Evolutionary conservation across 768 basidiomycete species (phyloP).

Genomic region (Suillus placidus): DNA sequence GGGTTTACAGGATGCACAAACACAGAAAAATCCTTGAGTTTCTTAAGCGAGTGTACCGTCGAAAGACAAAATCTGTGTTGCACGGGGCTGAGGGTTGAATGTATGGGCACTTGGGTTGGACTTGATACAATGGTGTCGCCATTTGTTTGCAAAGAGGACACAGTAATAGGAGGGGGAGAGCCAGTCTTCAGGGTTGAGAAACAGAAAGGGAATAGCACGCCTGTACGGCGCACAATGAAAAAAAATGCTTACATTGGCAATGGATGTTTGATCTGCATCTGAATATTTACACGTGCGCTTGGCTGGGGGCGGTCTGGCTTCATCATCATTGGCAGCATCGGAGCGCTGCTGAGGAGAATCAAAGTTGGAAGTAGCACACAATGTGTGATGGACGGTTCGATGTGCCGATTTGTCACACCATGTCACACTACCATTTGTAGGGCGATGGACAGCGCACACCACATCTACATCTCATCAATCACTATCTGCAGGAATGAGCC

Average conservation of each 20-base stretch:
- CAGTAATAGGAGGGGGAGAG: constrained; percentile 71
- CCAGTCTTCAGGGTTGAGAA: constrained; percentile 58
- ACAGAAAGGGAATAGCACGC: constrained; percentile 51
- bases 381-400: no score
- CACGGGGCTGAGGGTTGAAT: constrained; percentile 54
- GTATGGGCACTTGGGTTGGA: constrained; percentile 15
- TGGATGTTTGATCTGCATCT: constrained; percentile 73
- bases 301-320: constrained; percentile 74
- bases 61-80: constrained; percentile 84
- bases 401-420: no score
- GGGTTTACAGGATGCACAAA: constrained; percentile 91
- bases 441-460: no score
- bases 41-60: constrained; percentile 81
- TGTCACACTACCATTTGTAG: no score
- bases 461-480: no score
- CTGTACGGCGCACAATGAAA: constrained; percentile 52
- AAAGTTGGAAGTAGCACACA: constrained; percentile 37
- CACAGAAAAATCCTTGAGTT: constrained; percentile 77
- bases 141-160: constrained; percentile 35
- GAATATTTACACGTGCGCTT: constrained; percentile 79
- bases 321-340: constrained; percentile 39
- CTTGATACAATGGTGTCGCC: constrained; percentile 24
- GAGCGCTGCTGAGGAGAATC: constrained; percentile 32
- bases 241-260: constrained; percentile 65
- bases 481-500: no score